phyloP scores from a whole-genome alignment of 192 early-diverging fungal genomes.

The Funneliformis mosseae region DNA sequence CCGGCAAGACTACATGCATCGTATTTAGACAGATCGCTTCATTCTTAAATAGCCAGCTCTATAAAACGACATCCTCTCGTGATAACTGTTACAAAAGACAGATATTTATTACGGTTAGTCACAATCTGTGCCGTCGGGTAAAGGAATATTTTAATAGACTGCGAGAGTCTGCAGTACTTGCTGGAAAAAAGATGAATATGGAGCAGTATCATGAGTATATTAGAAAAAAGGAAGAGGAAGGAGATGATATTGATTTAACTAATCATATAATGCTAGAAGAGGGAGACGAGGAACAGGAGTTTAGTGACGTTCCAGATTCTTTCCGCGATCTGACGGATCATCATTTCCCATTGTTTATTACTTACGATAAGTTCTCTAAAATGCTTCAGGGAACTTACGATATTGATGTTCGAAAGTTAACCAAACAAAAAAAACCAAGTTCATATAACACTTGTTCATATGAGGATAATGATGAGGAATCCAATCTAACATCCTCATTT shows the following conservation, averaged over 20 bases:
- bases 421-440: background rate
- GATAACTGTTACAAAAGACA: slow-evolving; percentile 18
- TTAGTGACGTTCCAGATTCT: background rate
- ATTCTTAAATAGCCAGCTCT: background rate
- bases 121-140: background rate
- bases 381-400: slow-evolving; percentile 24
- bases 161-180: background rate
- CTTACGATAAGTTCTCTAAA: slow-evolving; percentile 11
- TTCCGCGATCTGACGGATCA: slow-evolving; percentile 4
- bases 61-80: background rate
- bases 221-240: background rate
- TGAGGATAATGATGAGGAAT: background rate
- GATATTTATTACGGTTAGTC: slow-evolving; percentile 29
- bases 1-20: slow-evolving; percentile 22
- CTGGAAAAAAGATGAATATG: slow-evolving; percentile 5
- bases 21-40: slow-evolving; percentile 10
- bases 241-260: background rate
- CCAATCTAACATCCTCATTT: background rate
- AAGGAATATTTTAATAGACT: slow-evolving; percentile 24
- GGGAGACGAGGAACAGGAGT: background rate
- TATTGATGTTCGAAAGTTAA: slow-evolving; percentile 1
- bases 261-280: slow-evolving; percentile 19
- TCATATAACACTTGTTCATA: background rate
- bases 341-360: slow-evolving; percentile 23
- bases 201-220: slow-evolving; percentile 2